phyloP scores from a whole-genome alignment of 2,329 filamentous ascomycete genomes.

The Colletotrichum spaethianum region DNA sequence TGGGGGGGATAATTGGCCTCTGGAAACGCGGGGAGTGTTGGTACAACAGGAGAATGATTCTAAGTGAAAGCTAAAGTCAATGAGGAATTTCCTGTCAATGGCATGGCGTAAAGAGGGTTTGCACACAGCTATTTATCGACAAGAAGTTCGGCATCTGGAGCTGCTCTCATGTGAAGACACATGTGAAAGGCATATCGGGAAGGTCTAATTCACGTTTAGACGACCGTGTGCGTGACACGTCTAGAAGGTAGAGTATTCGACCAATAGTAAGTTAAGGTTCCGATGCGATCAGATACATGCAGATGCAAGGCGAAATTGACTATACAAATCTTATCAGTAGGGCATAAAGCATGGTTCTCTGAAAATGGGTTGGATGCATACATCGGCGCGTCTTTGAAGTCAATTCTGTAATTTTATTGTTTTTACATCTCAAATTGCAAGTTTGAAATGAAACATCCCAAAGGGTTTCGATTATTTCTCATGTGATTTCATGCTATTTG shows the following conservation, averaged over 20 bases:
- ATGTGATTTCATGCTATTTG: neutral
- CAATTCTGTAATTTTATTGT: neutral
- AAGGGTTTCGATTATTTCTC: neutral
- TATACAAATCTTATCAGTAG: neutral
- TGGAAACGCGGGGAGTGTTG: no score
- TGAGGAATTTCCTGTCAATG: neutral
- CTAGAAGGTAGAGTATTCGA: neutral
- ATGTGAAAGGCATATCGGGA: neutral
- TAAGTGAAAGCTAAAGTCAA: no score
- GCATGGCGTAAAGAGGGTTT: no score
- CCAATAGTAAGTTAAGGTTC: neutral
- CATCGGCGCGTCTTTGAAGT: no score
- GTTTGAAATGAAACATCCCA: neutral
- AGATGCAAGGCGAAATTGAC: neutral
- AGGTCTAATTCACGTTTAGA: neutral
- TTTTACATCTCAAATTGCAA: neutral
- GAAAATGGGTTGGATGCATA: neutral
- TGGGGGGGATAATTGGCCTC: neutral
- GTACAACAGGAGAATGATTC: no score
- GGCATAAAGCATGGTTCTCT: neutral
- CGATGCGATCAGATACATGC: neutral
- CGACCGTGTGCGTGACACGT: neutral
- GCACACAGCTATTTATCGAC: neutral
- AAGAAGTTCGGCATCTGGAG: neutral
- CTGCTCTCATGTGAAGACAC: neutral